phyloP scores from a whole-genome alignment of 1,139 yeast genomes.

The Candida frijolesensis region DNA sequence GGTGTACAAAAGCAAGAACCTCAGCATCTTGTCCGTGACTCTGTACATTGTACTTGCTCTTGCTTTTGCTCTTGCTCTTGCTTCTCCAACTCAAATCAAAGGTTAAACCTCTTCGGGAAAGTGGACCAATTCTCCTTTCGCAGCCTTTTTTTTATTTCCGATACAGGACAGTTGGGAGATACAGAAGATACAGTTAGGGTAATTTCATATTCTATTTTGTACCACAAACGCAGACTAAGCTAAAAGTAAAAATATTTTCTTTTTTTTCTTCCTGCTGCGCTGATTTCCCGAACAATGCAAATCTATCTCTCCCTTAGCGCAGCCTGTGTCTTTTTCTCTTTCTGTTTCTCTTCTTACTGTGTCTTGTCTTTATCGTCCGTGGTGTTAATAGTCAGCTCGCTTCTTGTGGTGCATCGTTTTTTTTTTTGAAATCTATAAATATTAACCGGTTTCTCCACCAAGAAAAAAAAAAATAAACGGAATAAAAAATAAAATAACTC shows the following conservation, averaged over 20 bases:
- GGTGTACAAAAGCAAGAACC: no score
- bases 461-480: neutral
- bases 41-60: no score
- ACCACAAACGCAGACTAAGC: neutral
- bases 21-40: no score
- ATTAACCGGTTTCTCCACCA: neutral
- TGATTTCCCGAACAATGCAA: slow-evolving; percentile 1
- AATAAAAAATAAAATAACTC: neutral
- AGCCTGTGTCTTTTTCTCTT: no score
- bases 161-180: neutral
- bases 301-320: neutral
- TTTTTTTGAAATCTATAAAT: neutral
- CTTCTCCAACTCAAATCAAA: no score
- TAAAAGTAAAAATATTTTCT: neutral
- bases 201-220: neutral
- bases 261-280: neutral
- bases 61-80: no score
- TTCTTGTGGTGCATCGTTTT: neutral
- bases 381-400: neutral
- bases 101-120: no score
- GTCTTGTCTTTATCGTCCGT: neutral
- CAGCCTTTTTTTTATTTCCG: no score
- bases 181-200: neutral
- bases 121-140: no score
- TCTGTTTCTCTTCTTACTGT: no score